phyloP scores from a whole-genome alignment of 495 filamentous ascomycete genomes.

The Daldinia grandis region DNA sequence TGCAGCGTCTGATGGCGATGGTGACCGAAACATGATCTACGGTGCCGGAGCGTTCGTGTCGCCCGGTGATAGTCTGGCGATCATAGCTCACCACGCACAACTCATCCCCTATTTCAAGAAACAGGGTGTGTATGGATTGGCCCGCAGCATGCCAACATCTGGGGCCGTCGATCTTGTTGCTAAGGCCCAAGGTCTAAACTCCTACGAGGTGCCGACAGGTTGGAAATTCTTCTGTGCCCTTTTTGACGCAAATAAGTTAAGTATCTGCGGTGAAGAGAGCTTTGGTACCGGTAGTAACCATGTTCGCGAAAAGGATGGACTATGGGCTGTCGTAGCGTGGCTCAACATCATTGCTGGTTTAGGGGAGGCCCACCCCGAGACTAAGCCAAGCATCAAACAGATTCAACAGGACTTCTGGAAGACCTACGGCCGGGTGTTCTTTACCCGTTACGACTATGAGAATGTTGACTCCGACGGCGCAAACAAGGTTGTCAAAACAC shows the following conservation, averaged over 20 bases:
- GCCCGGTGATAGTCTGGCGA: constrained; percentile 93
- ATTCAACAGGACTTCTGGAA: constrained; percentile 99
- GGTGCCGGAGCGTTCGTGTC: constrained; percentile 96
- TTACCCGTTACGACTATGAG: constrained; percentile 99
- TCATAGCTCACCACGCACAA: constrained; percentile 94
- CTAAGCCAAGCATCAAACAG: constrained; percentile 85
- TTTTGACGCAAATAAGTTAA: constrained; percentile 96
- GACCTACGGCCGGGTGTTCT: constrained; percentile 96
- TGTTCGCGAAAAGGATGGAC: constrained; percentile 97
- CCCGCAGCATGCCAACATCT: constrained; percentile 95
- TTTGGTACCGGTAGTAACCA: constrained; percentile 99
- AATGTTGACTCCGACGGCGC: constrained; percentile 90
- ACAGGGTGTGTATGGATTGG: constrained; percentile 93
- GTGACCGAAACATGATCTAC: constrained; percentile 99
- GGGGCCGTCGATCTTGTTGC: constrained; percentile 95
- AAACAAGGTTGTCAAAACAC: constrained; percentile 81
- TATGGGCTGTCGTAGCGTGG: constrained; percentile 98
- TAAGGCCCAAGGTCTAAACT: constrained; percentile 87
- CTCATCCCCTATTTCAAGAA: constrained; percentile 98
- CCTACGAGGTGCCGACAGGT: constrained; percentile 96
- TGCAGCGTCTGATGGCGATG: constrained; percentile 94
- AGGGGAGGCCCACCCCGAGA: constrained; percentile 76
- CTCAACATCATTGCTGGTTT: constrained; percentile 97
- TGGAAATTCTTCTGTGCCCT: constrained; percentile 99
- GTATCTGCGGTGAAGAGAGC: constrained; percentile 97